Conservation (phyloP, 2,329 filamentous ascomycete species). For the Calonectria ilicicola region DNA sequence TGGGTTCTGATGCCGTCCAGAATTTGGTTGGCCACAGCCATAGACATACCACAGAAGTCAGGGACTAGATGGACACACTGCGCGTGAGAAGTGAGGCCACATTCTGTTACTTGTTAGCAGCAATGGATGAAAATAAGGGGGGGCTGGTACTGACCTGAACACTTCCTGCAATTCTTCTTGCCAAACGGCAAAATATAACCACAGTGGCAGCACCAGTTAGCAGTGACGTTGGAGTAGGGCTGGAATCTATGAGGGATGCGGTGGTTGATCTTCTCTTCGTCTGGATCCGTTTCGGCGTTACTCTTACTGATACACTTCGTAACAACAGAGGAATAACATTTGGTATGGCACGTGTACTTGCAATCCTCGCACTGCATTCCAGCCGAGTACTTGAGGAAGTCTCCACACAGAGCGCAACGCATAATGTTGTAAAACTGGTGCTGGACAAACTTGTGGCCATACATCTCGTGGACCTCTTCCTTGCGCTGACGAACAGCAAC, state of each 20-base stretch:
- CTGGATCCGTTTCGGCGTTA: slow-evolving; percentile 96
- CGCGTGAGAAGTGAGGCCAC: slow-evolving; percentile 89
- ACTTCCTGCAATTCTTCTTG: slow-evolving; percentile 94
- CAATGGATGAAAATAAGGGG: slow-evolving; percentile 6
- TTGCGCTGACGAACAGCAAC: slow-evolving; percentile 97
- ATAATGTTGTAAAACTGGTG: slow-evolving; percentile 99
- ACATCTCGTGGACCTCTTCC: slow-evolving; percentile 98
- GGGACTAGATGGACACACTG: slow-evolving; percentile 95
- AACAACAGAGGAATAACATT: slow-evolving; percentile 96
- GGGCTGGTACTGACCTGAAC: slow-evolving; percentile 71
- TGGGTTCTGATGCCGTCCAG: slow-evolving; percentile 85
- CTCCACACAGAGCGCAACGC: slow-evolving; percentile 97
- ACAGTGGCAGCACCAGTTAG: slow-evolving; percentile 99
- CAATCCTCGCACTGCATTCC: slow-evolving; percentile 99
- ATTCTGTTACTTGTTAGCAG: slow-evolving; percentile 70
- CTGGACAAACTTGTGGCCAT: slow-evolving; percentile 98
- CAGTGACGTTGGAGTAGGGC: slow-evolving; percentile 96
- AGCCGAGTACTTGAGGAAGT: slow-evolving; percentile 98
- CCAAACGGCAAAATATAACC: slow-evolving; percentile 96
- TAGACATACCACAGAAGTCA: slow-evolving; percentile 99
- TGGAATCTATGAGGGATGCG: slow-evolving; percentile 98
- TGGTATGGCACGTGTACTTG: slow-evolving; percentile 99
- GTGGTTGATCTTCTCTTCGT: slow-evolving; percentile 99
- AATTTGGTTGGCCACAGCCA: slow-evolving; percentile 96
- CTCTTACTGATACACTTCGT: slow-evolving; percentile 99